Evolutionary conservation across 768 basidiomycete genomes (phyloP), one percentile per base, ranked within the genome.

Genomic region (Kwoniella dejecticola): DNA sequence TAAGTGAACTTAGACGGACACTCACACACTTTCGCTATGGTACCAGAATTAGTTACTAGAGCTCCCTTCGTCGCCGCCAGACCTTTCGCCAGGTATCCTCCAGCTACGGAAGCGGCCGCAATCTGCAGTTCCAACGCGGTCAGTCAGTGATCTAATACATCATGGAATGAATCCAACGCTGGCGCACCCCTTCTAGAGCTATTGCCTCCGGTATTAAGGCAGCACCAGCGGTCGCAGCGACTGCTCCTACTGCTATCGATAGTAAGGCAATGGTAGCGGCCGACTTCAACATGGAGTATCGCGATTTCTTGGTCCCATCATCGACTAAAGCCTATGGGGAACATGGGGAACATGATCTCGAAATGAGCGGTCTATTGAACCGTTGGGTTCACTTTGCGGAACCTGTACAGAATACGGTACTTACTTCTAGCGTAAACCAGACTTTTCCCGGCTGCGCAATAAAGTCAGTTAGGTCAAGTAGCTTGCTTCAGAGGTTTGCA

Each of bases 261-360:
- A 76, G 33, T 12, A 76, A 21, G 12, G 72, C 75, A n/a, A 76
- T 76, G 12, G 75, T 76, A 4, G 75, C 75, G 12, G 75, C 75
- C 4, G 72, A 74, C 61, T 76, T 76, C 17, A 76, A 47, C 15
- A 76, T 44, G 4, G 72, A 74, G 47, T 76, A 76, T 5, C 71
- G 60, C 0, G 67, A 61, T 36, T 70, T 67, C 48, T 74, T 72
- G 19, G 70, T 57, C 6, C 69, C 70, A 60, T 76, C 74, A 52
- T 76, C 75, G 0, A 70, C 52, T n/a, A 74, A 36, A 0, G 70
- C 74, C 70, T 71, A 27, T 31, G 8, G 17, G 19, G n/a, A 29
- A n/a, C n/a, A 7, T 36, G 33, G n/a, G n/a, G n/a, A n/a, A n/a
- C n/a, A n/a, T n/a, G n/a, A n/a, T n/a, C n/a, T n/a, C n/a, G n/a